phyloP scores from a whole-genome alignment of 331 rosid species.

The Stylosanthes scabra region DNA sequence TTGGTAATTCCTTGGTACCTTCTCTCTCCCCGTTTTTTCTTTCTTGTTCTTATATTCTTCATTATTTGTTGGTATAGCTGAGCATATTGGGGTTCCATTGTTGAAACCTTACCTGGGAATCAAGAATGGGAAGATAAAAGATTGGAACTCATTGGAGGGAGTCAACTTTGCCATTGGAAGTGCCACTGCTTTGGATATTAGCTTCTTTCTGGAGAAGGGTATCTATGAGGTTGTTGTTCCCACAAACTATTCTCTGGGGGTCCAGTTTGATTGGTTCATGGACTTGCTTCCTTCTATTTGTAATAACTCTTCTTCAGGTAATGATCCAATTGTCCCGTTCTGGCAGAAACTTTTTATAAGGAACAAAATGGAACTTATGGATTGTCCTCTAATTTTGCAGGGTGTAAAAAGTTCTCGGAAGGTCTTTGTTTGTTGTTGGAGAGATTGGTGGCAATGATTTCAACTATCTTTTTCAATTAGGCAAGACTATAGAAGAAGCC shows the following conservation, averaged over 20 bases:
- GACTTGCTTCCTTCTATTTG: slow-evolving; percentile 37
- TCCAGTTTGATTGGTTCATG: slow-evolving; percentile 51
- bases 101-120: slow-evolving; percentile 41
- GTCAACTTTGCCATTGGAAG: slow-evolving; percentile 61
- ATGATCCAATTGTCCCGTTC: too few relatives aligned
- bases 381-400: slow-evolving; percentile 33
- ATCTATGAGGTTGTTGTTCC: not conserved
- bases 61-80: slow-evolving; percentile 23
- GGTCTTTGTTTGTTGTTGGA: slow-evolving; percentile 61
- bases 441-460: slow-evolving; percentile 72
- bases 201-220: slow-evolving; percentile 46
- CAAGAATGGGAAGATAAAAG: slow-evolving; percentile 23
- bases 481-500: slow-evolving; percentile 38
- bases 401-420: slow-evolving; percentile 44
- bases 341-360: too few relatives aligned
- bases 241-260: slow-evolving; percentile 27
- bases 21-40: too few relatives aligned
- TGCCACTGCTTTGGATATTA: slow-evolving; percentile 51
- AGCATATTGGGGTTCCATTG: slow-evolving; percentile 39
- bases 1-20: slow-evolving; percentile 23
- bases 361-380: too few relatives aligned
- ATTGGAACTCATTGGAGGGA: slow-evolving; percentile 29
- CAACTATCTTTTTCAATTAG: not conserved
- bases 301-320: slow-evolving; percentile 31
- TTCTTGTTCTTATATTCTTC: not conserved